A percentile compares a stretch with the other conserved stretches of the same genome.
These are phyloP conservation scores for Osmanthus fragrans DNA, from an alignment of 257 asterid genomes.

Conservation along the genomic window DNA sequence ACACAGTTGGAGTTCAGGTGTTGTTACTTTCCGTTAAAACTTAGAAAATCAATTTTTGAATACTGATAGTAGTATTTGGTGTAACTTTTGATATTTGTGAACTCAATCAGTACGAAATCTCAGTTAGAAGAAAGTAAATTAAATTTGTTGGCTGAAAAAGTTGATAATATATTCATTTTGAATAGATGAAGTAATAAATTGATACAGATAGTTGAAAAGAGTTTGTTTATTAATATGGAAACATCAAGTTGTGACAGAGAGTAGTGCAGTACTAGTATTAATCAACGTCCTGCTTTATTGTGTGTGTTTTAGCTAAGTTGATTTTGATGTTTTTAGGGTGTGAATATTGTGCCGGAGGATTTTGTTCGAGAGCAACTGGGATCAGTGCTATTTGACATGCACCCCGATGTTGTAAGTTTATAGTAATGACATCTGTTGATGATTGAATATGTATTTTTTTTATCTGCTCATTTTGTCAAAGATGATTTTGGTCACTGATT, in stretches of 20 bases:
- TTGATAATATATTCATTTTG: not conserved
- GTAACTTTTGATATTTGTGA: not conserved
- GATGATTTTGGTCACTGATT: not conserved
- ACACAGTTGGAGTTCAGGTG: conserved; percentile 93
- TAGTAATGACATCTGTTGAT: not conserved
- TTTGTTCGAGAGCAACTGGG: conserved; percentile 74
- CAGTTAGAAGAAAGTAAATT: not conserved
- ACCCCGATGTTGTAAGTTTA: conserved; percentile 83
- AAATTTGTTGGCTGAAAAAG: not conserved
- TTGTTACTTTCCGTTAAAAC: not conserved
- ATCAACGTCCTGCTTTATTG: not conserved
- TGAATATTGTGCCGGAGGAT: conserved; percentile 56
- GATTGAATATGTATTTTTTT: not conserved
- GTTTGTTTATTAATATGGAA: not conserved
- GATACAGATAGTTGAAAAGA: not conserved
- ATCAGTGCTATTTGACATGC: conserved; percentile 86
- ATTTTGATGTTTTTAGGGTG: conserved; percentile 60
- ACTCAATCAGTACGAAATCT: not conserved
- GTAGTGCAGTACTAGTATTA: not conserved
- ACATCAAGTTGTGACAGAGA: not conserved
- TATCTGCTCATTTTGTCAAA: not conserved
- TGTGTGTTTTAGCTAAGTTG: not conserved
- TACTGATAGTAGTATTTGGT: not conserved
- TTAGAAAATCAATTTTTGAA: not conserved
- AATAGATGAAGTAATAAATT: not conserved